Conservation (phyloP, 148 eudicot genomes). For the Oxyria digyna region DNA sequence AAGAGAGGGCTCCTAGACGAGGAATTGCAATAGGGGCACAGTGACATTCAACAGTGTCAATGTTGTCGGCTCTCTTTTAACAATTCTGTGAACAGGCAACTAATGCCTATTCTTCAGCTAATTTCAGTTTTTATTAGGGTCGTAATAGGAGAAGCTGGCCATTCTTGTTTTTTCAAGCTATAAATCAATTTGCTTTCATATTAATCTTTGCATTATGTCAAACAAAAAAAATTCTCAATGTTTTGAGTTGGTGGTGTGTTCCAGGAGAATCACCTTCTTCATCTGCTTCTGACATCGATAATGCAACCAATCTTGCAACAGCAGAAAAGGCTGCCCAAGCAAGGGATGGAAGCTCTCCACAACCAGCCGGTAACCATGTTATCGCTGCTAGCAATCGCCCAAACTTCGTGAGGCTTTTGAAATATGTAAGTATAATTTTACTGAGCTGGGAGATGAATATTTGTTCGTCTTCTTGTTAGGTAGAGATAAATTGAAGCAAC, state of each 20-base stretch:
- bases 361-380: slow-evolving; percentile 50
- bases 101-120: background rate
- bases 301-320: slow-evolving; percentile 59
- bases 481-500: background rate
- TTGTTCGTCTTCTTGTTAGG: background rate
- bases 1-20: background rate
- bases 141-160: background rate
- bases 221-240: background rate
- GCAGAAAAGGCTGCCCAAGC: slow-evolving; percentile 56
- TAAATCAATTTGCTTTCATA: background rate
- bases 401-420: slow-evolving; percentile 50
- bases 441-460: background rate
- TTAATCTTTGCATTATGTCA: background rate
- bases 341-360: slow-evolving; percentile 62
- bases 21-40: background rate
- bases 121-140: background rate
- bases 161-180: background rate
- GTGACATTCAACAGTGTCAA: background rate
- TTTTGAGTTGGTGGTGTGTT: slow-evolving; percentile 4
- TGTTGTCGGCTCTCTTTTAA: background rate
- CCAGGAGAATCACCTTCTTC: slow-evolving; percentile 97
- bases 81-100: background rate
- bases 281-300: slow-evolving; percentile 94
- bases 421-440: slow-evolving; percentile 52
- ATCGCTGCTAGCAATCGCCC: slow-evolving; percentile 62